phyloP scores from a whole-genome alignment of 2,329 filamentous ascomycete genomes.

The Colletotrichum caudatum region DNA sequence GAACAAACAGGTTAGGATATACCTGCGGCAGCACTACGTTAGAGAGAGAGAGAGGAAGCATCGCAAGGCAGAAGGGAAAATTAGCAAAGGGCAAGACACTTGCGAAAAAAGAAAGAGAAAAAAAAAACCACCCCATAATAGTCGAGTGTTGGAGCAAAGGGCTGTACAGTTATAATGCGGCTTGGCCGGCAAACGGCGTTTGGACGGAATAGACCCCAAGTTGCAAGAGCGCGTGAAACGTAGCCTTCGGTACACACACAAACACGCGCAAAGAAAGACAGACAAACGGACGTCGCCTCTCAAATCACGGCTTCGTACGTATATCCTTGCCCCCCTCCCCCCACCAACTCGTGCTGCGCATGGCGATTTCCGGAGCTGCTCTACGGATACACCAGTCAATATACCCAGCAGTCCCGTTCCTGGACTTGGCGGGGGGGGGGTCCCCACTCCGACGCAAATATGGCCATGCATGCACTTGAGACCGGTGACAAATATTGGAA shows the following conservation, averaged over 20 bases:
- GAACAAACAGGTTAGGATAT: not conserved
- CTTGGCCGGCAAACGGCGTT: not conserved
- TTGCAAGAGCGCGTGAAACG: not conserved
- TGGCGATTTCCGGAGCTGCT: not conserved
- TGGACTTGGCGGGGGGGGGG: no score
- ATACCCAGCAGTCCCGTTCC: no score
- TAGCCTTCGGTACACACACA: not conserved
- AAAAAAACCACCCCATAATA: not conserved
- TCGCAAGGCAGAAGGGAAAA: not conserved
- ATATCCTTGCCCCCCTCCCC: not conserved
- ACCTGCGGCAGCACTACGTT: not conserved
- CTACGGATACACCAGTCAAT: no score
- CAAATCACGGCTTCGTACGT: not conserved
- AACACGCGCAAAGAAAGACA: not conserved
- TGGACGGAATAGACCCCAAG: not conserved
- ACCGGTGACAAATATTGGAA: not conserved
- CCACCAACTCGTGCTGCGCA: not conserved
- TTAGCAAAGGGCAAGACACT: not conserved
- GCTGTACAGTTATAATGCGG: no score
- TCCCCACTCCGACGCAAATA: no score
- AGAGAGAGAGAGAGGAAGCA: not conserved
- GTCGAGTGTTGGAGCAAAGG: not conserved
- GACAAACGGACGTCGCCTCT: not conserved
- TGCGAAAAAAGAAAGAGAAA: no score
- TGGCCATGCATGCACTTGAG: no score